Percentiles rank a stretch among this genome's conserved stretches.
These are phyloP conservation scores for Retiboletus flavoniger DNA, from an alignment of 1,284 basidiomycete genomes.

Conservation along the genomic window DNA sequence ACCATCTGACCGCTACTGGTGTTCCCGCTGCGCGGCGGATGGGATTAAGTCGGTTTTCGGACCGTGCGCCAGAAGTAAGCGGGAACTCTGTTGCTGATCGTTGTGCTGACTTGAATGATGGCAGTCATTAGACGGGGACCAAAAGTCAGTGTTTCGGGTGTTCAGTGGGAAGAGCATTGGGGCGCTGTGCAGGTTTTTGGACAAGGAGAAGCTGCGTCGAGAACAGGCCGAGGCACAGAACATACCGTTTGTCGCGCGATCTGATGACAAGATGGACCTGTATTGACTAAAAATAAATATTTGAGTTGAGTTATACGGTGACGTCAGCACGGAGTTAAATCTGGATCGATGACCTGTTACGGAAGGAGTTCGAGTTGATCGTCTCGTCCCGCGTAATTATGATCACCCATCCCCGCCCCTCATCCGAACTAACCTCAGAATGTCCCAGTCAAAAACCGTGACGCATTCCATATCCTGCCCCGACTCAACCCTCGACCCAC, in stretches of 20 bases:
- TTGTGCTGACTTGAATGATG: constrained; percentile 15
- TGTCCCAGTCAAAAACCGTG: background rate
- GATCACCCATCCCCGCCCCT: too few species aligned
- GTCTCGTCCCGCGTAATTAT: background rate
- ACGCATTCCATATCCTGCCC: constrained; percentile 38
- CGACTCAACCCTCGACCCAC: constrained; percentile 2
- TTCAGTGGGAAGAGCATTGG: constrained; percentile 74
- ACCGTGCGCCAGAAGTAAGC: constrained; percentile 67
- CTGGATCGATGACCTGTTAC: constrained; percentile 12
- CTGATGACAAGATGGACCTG: constrained; percentile 60
- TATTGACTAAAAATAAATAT: constrained; percentile 38
- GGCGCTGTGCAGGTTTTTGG: constrained; percentile 61
- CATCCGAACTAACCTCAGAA: constrained; percentile 41
- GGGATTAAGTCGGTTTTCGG: constrained; percentile 80
- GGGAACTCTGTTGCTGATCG: constrained; percentile 7
- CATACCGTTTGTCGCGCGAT: constrained; percentile 55
- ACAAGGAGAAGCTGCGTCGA: constrained; percentile 60
- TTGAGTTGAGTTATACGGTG: background rate
- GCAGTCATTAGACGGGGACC: constrained; percentile 54
- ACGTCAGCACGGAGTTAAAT: constrained; percentile 18
- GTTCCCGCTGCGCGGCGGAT: constrained; percentile 72
- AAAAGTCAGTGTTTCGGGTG: constrained; percentile 78
- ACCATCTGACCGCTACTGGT: constrained; percentile 81
- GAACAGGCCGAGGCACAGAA: constrained; percentile 56
- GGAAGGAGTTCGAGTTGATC: constrained; percentile 10